A percentile compares a stretch with the other conserved stretches of the same genome.
Evolutionary conservation across 1,139 yeast genomes (phyloP).

Genomic region (Candida glucosophila): DNA sequence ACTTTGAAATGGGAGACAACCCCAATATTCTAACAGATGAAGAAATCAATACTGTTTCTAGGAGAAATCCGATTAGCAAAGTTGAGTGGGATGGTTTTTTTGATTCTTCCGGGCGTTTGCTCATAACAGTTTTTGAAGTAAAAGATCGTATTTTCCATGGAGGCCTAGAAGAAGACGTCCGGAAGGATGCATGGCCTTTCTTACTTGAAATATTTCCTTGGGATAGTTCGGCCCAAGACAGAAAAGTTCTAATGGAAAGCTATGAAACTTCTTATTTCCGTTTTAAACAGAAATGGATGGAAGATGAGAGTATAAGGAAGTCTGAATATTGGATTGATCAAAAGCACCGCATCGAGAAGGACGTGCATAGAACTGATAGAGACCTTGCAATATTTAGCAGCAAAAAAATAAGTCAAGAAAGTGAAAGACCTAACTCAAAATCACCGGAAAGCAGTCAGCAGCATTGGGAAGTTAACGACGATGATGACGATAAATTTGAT

Average conservation of each 20-base stretch:
- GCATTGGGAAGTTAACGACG: conserved; percentile 12
- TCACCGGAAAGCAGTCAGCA: conserved; percentile 35
- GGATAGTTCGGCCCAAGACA: conserved; percentile 70
- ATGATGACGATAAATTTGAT: conserved; percentile 36
- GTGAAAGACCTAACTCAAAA: conserved; percentile 12
- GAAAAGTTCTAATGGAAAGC: conserved; percentile 49
- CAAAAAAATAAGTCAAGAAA: conserved; percentile 18
- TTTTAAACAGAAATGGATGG: conserved; percentile 61
- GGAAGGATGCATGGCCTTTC: conserved; percentile 82
- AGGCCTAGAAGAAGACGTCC: conserved; percentile 52
- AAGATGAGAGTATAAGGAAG: conserved; percentile 44
- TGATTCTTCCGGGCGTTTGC: conserved; percentile 67
- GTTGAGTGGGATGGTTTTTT: conserved; percentile 86
- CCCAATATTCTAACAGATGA: conserved; percentile 44
- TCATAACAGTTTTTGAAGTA: conserved; percentile 67
- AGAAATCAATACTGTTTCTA: conserved; percentile 51
- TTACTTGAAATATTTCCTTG: conserved; percentile 79
- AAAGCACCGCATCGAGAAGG: conserved; percentile 83
- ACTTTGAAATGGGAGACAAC: conserved; percentile 57
- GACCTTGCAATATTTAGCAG: conserved; percentile 52
- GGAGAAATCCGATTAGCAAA: conserved; percentile 55
- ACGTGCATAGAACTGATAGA: conserved; percentile 87
- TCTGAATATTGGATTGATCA: conserved; percentile 86
- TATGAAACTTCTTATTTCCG: conserved; percentile 58
- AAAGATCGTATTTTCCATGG: conserved; percentile 85